Evolutionary conservation across 2,329 filamentous ascomycete genomes (phyloP).

Genomic region (Pseudopithomyces chartarum): DNA sequence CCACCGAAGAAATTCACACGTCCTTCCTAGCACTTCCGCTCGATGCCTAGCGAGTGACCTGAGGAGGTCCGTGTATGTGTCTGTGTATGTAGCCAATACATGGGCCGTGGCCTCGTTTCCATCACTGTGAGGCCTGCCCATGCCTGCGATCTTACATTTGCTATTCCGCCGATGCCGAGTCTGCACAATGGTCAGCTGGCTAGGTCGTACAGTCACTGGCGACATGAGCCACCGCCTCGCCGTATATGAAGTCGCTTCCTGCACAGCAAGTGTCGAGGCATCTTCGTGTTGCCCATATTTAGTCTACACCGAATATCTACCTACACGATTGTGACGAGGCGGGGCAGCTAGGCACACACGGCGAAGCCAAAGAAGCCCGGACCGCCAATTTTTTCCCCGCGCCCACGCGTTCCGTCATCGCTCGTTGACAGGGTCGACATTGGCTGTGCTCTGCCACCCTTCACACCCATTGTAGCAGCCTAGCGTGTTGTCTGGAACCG

Average conservation of each 20-base stretch:
- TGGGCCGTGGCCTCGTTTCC: not conserved
- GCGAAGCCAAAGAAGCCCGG: not conserved
- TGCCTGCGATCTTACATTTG: not conserved
- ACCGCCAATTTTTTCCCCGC: constrained; percentile 19
- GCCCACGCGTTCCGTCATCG: constrained; percentile 28
- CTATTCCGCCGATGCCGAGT: constrained; percentile 5
- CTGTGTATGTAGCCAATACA: not conserved
- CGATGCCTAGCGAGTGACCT: not conserved
- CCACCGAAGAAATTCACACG: constrained; percentile 8
- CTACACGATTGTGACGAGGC: constrained; percentile 1
- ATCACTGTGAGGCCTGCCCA: not conserved
- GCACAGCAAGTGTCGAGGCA: not conserved
- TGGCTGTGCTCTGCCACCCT: constrained; percentile 14
- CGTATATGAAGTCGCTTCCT: not conserved
- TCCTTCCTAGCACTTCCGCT: not conserved
- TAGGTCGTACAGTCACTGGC: not conserved
- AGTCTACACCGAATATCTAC: not conserved
- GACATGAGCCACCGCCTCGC: not conserved
- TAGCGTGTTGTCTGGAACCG: constrained; percentile 1
- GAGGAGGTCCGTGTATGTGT: not conserved
- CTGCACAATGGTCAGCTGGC: constrained; percentile 4
- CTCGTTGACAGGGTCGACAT: constrained; percentile 4
- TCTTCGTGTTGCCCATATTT: not conserved
- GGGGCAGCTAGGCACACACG: constrained; percentile 7
- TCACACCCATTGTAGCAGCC: constrained; percentile 4